phyloP scores from a whole-genome alignment of 768 basidiomycete genomes.

The Suillus decipiens region DNA sequence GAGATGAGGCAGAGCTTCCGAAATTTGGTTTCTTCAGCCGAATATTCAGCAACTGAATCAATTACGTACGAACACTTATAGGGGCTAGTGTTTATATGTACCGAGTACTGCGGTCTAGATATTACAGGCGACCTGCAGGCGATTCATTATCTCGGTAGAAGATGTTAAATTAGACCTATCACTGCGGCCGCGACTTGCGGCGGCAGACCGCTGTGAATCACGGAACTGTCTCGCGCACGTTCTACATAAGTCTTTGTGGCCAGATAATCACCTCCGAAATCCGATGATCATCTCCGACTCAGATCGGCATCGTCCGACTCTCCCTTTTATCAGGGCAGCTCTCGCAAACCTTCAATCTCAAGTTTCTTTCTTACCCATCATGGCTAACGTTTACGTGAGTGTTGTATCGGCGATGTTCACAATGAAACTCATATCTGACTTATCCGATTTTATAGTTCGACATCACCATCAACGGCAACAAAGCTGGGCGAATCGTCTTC shows the following conservation, averaged over 20 bases:
- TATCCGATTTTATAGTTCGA: constrained; percentile 55
- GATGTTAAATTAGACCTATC: neutral
- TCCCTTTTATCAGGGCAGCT: constrained; percentile 15
- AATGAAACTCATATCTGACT: constrained; percentile 5
- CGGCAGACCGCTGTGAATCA: neutral
- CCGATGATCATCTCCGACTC: constrained; percentile 19
- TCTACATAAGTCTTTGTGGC: neutral
- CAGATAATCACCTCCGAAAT: constrained; percentile 16
- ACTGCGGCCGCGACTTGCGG: neutral
- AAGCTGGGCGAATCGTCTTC: constrained; percentile 70
- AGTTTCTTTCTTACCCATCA: constrained; percentile 16
- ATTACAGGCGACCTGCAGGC: too few relatives aligned
- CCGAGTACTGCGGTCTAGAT: neutral
- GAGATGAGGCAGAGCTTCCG: constrained; percentile 30
- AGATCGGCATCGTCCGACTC: constrained; percentile 21
- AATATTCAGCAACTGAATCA: constrained; percentile 14
- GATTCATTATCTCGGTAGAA: neutral
- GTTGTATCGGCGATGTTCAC: neutral
- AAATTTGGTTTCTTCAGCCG: constrained; percentile 17
- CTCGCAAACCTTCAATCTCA: neutral
- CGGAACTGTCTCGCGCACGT: constrained; percentile 1
- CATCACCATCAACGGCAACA: constrained; percentile 46
- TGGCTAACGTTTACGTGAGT: constrained; percentile 23
- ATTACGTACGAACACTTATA: neutral
- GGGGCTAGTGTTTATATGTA: neutral